Evolutionary conservation across 1,284 basidiomycete species (phyloP), one percentile per base, ranked within the genome.

Genomic region (Pholiota adiposa): DNA sequence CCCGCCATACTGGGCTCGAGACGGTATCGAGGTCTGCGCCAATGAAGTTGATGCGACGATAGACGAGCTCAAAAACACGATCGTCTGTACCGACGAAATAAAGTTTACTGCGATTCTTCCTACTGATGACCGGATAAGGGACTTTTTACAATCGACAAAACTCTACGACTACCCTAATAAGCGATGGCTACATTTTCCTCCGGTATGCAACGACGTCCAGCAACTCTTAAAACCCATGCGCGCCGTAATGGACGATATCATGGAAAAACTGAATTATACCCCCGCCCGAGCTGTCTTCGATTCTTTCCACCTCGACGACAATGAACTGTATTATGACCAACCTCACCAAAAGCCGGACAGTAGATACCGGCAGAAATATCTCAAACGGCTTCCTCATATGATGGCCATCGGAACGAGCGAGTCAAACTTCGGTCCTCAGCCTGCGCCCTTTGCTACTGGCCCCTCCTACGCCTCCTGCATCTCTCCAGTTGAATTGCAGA

Each of bases 151-250:
- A 23, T 7, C 5, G 8, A 50, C 54, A 1, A 23, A 27, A 0
- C 23, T 34, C 25, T 56, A 54, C 29, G 31, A 54, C 7, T 4
- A 3, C n/a, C n/a, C 6, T 12, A 44, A 19, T 12, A 6, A 8
- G 31, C 44, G 46, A 7, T 56, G 54, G 40, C 21, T 5, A 21
- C 31, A 38, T 21, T 48, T 49, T 23, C 54, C 38, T 38, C 38
- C 55, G 34, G 51, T 54, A 25, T 27, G 62, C 55, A 41, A 48
- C 36, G 21, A 53, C 52, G 53, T 43, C 25, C 43, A 54, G 56
- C 48, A 54, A 46, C 40, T 61, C 61, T 44, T 54, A 53, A 56
- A 58, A 54, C 55, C 59, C 43, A 57, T 51, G 40, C 60, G 57
- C 54, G 18, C 56, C 56, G 50, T 56, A 41, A 58, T 60, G 43